Percentiles rank a stretch among this genome's conserved stretches.
These are phyloP conservation scores for Hymenoscyphus scutula DNA, from an alignment of 2,329 filamentous ascomycete species.

Conservation along the genomic window DNA sequence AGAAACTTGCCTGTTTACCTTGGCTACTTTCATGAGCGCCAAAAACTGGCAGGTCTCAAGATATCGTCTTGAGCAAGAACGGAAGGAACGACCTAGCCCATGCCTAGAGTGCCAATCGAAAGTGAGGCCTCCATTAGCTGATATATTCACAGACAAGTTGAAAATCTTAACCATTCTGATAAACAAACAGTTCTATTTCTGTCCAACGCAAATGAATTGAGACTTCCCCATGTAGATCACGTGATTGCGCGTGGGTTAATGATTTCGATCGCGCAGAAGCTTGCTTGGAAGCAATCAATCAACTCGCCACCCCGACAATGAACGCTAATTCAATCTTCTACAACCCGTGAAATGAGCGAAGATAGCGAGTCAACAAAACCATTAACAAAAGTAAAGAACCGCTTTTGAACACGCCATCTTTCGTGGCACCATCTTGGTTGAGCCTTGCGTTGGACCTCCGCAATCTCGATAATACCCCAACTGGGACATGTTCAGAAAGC, in stretches of 20 bases:
- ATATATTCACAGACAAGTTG: too few relatives aligned
- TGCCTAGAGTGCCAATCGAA: too few relatives aligned
- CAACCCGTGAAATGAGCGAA: not conserved
- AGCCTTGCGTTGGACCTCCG: not conserved
- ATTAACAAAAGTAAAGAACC: not conserved
- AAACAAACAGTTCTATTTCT: too few relatives aligned
- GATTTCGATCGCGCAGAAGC: not conserved
- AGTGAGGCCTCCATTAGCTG: too few relatives aligned
- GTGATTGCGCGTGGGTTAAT: not conserved
- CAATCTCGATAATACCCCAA: not conserved
- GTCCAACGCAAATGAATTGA: too few relatives aligned
- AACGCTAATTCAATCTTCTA: not conserved
- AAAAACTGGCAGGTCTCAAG: too few relatives aligned
- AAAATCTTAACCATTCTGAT: too few relatives aligned
- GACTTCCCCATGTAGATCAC: not conserved
- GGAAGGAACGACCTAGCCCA: too few relatives aligned
- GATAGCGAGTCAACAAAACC: not conserved
- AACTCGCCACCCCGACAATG: constrained; percentile 2
- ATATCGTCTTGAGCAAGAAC: too few relatives aligned
- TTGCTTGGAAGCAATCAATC: not conserved
- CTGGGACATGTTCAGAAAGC: constrained; percentile 52
- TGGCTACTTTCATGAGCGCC: too few relatives aligned
- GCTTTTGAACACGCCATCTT: not conserved
- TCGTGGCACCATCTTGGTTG: not conserved
- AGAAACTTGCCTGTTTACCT: not conserved